Percentiles rank a stretch among this genome's conserved stretches.
Conservation (phyloP, 2,329 filamentous ascomycete species). For the Orbilia oligospora region DNA sequence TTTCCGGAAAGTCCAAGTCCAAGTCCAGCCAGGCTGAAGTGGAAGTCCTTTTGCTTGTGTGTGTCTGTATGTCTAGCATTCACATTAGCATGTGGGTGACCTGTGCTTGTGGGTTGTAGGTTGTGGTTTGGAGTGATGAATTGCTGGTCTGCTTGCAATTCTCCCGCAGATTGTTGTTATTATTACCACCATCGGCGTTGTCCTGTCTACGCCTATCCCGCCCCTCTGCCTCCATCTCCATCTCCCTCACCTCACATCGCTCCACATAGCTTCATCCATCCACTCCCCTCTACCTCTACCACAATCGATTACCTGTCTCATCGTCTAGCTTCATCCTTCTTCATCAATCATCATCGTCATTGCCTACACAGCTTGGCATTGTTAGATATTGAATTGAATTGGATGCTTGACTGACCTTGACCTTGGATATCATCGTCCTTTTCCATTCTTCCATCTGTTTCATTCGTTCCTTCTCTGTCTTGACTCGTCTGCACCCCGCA, state of each 20-base stretch:
- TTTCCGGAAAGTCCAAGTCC: constrained; percentile 18
- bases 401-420: not conserved
- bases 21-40: constrained; percentile 7
- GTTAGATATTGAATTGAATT: not conserved
- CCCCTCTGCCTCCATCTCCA: not conserved
- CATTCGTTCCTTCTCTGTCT: not conserved
- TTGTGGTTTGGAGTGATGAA: constrained; percentile 11
- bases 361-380: not conserved
- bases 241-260: not conserved
- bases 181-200: constrained; percentile 6
- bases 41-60: not conserved
- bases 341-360: constrained; percentile 9
- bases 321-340: not conserved
- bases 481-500: not conserved
- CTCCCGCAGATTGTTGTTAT: constrained; percentile 39
- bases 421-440: not conserved
- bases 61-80: too few relatives aligned
- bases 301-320: too few relatives aligned
- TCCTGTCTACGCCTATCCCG: not conserved
- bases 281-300: not conserved
- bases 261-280: too few relatives aligned
- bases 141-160: constrained; percentile 9
- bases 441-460: not conserved
- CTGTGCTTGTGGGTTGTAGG: not conserved
- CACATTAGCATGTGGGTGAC: not conserved